Base-by-base conservation (phyloP, 129 eudicot genomes). In the Flaveria linearis region DNA sequence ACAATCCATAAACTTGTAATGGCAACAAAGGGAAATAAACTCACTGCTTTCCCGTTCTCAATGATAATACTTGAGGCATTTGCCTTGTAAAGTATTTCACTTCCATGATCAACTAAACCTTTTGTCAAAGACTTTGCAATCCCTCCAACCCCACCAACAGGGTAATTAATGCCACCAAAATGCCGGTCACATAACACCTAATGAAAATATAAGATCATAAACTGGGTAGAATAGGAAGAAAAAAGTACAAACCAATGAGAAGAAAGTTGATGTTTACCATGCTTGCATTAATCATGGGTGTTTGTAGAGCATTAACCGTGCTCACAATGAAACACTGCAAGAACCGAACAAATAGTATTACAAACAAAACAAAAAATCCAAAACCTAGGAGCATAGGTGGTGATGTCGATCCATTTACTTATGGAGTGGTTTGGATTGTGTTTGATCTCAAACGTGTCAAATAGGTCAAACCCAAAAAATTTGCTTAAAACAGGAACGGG, bases 241-340 rank as follows among this genome's bases (percentile, higher is more conserved):
- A 5, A 60, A 57, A 71, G 22, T 58, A 61, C 7, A 60, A 57
- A 71, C n/a, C 76, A 79, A 49, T 14, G 28, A 50, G 78, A 74
- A 65, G 49, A 50, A 76, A 36, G 61, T 62, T 20, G 66, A 52
- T 63, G 66, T 61, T 87, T 91, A 91, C 99, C 99, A 95, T 91
- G 90, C 97, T 85, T 75, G 99, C 99, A 66, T 95, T 95, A 75
- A 95, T 95, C 97, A 95, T 95, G 51, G 99, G 99, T 49, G 99
- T 95, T 76, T 87, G 96, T 83, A 87, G 62, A 5, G 96, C 96
- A 83, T 85, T 91, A 25, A 95, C 97, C 4, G 99, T 95, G 84
- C 99, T 95, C 84, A 95, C 99, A 25, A 95, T 95, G 63, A 91
- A 95, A 85, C 99, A 95, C 99, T 95, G 92, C 83, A 82, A 65